phyloP scores from a whole-genome alignment of 768 basidiomycete species.

The Macrolepiota dolichaula region DNA sequence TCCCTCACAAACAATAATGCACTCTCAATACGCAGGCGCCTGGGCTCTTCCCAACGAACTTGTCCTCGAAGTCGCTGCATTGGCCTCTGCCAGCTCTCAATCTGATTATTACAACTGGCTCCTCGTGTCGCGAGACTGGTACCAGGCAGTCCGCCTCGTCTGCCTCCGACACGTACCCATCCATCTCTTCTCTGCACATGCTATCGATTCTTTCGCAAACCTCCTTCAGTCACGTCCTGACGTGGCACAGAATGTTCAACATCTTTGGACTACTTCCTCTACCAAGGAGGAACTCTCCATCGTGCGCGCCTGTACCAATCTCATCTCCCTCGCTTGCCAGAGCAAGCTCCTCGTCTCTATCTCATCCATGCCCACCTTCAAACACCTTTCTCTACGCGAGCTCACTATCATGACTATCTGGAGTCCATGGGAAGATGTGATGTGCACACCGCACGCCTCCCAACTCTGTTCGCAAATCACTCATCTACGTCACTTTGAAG shows the following conservation, averaged over 20 bases:
- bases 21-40: background rate
- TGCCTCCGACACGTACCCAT: slow-evolving; percentile 11
- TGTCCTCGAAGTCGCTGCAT: slow-evolving; percentile 9
- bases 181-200: slow-evolving; percentile 4
- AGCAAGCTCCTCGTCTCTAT: slow-evolving; percentile 2
- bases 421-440: slow-evolving; percentile 10
- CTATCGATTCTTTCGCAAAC: background rate
- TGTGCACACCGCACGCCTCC: background rate
- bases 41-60: slow-evolving; percentile 11
- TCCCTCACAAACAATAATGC: background rate
- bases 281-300: slow-evolving; percentile 5
- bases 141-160: background rate
- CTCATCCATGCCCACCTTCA: slow-evolving; percentile 5
- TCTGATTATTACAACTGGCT: slow-evolving; percentile 6
- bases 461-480: slow-evolving; percentile 11
- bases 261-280: slow-evolving; percentile 8
- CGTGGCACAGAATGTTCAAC: background rate
- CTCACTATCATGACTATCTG: slow-evolving; percentile 11
- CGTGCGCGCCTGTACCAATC: slow-evolving; percentile 9
- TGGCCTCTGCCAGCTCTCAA: slow-evolving; percentile 6
- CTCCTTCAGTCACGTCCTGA: background rate
- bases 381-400: slow-evolving; percentile 7
- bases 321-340: slow-evolving; percentile 7
- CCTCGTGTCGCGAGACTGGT: slow-evolving; percentile 5
- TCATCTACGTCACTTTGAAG: slow-evolving; percentile 8